Evolutionary conservation across 2,329 filamentous ascomycete species (phyloP).

Genomic region (Calonectria pteridis): DNA sequence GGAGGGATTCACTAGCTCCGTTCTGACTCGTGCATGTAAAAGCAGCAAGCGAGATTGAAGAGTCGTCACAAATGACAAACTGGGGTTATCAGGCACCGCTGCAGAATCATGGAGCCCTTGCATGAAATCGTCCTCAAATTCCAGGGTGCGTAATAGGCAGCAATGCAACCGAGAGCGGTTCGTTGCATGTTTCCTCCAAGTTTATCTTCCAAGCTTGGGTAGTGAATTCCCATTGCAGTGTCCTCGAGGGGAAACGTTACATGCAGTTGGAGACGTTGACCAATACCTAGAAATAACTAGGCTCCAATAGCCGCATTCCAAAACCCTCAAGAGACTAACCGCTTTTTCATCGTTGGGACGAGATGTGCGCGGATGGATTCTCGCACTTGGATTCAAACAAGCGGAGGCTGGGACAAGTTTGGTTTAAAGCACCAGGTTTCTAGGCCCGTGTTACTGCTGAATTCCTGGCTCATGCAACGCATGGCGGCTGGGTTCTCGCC

Average conservation of each 20-base stretch:
- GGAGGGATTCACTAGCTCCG: not conserved
- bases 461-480: not conserved
- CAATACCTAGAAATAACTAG: not conserved
- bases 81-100: not conserved
- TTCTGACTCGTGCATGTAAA: not conserved
- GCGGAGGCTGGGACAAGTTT: not conserved
- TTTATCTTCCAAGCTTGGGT: too few relatives aligned
- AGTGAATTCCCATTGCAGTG: not conserved
- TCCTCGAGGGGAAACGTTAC: not conserved
- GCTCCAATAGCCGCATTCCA: not conserved
- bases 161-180: not conserved
- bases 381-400: not conserved
- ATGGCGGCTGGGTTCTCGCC: not conserved
- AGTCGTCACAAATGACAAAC: conserved; percentile 1
- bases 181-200: not conserved
- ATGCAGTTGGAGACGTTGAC: not conserved
- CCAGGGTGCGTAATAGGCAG: not conserved
- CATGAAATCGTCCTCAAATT: not conserved
- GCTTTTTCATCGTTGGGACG: not conserved
- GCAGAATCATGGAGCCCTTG: not conserved
- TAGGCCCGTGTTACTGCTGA: not conserved
- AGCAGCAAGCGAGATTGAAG: not conserved
- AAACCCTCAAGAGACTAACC: not conserved
- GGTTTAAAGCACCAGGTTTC: not conserved
- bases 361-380: not conserved